Evolutionary conservation across 495 filamentous ascomycete species (phyloP).

Genomic region (Annulohypoxylon maeteangense): DNA sequence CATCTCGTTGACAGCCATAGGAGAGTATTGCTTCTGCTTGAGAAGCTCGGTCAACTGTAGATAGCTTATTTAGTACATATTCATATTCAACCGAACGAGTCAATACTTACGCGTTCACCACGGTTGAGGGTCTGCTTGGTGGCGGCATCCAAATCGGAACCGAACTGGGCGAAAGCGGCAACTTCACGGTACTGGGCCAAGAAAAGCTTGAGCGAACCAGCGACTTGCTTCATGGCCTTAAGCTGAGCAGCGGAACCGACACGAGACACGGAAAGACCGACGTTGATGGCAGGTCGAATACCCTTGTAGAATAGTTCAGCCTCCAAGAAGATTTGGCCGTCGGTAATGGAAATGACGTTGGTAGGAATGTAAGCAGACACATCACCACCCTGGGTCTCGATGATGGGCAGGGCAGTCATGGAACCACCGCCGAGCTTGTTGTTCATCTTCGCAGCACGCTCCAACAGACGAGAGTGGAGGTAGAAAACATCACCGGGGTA

Average conservation of each 20-base stretch:
- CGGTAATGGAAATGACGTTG: constrained; percentile 99
- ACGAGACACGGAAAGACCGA: constrained; percentile 99
- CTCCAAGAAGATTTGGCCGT: constrained; percentile 99
- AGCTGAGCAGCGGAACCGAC: constrained; percentile 99
- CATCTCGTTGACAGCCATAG: constrained; percentile 99
- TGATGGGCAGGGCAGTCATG: constrained; percentile 96
- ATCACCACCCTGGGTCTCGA: constrained; percentile 99
- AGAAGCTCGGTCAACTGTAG: constrained; percentile 87
- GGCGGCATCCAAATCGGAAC: constrained; percentile 98
- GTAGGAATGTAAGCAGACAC: constrained; percentile 99
- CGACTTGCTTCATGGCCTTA: constrained; percentile 99
- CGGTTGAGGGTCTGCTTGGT: constrained; percentile 99
- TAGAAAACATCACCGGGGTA: constrained; percentile 99
- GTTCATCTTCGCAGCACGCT: constrained; percentile 99
- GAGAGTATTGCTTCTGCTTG: constrained; percentile 99
- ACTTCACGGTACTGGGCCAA: constrained; percentile 99
- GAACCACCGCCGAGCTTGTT: constrained; percentile 96
- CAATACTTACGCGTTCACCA: constrained; percentile 89
- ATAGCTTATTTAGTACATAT: constrained; percentile 47
- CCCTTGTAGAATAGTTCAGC: constrained; percentile 99
- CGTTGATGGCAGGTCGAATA: constrained; percentile 99
- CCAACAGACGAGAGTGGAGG: constrained; percentile 98
- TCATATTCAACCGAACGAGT: background rate
- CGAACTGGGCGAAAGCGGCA: constrained; percentile 99
- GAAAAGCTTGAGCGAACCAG: constrained; percentile 99